A percentile compares a stretch with the other conserved stretches of the same genome.
These are phyloP conservation scores for Brettanomyces anomalus DNA, from an alignment of 805 yeast species.

Conservation along the genomic window DNA sequence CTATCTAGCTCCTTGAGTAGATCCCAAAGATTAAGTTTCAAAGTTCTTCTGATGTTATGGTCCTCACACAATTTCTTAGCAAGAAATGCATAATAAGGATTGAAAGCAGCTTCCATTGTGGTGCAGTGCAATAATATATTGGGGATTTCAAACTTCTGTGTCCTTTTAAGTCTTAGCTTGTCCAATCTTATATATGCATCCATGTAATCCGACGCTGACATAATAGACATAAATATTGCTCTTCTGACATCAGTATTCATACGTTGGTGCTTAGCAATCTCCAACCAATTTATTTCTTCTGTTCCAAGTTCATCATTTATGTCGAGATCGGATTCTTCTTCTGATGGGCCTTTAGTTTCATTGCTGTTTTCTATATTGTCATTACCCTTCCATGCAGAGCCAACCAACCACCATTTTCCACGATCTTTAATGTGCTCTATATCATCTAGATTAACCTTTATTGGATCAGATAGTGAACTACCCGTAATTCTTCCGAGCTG, in stretches of 20 bases:
- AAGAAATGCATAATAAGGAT: conserved; percentile 81
- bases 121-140: conserved; percentile 80
- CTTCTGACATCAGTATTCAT: conserved; percentile 95
- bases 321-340: conserved; percentile 43
- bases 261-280: conserved; percentile 74
- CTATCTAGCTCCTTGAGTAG: conserved; percentile 61
- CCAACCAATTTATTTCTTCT: conserved; percentile 45
- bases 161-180: conserved; percentile 64
- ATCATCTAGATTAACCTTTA: conserved; percentile 78
- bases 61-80: conserved; percentile 70
- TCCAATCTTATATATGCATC: conserved; percentile 81
- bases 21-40: conserved; percentile 91
- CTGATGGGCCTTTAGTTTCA: conserved; percentile 22
- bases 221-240: conserved; percentile 85
- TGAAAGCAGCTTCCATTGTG: conserved; percentile 70
- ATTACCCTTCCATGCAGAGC: conserved; percentile 93
- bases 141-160: conserved; percentile 84
- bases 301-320: conserved; percentile 44
- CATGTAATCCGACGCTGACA: conserved; percentile 89
- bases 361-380: conserved; percentile 3
- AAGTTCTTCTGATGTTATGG: conserved; percentile 69
- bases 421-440: conserved; percentile 64
- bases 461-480: conserved; percentile 53
- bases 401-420: conserved; percentile 99
- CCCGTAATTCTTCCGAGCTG: conserved; percentile 44